Evolutionary conservation across 108 stramenopile species (phyloP).

Genomic region (Aureococcus anophagefferens): DNA sequence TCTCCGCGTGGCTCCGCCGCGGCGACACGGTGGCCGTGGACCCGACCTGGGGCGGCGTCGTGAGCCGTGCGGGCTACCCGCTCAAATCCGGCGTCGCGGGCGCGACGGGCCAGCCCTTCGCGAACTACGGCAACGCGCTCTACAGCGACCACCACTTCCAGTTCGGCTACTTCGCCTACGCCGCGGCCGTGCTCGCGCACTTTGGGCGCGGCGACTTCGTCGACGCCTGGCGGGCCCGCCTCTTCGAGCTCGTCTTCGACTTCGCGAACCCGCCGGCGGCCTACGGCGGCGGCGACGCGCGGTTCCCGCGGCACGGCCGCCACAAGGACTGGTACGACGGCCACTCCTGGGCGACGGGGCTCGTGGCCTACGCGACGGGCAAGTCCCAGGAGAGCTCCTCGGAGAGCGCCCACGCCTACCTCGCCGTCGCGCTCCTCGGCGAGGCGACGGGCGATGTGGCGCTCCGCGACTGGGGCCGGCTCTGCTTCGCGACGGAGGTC

Average conservation of each 20-base stretch:
- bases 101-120: conserved; percentile 10
- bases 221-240: too few species aligned
- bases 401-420: background rate
- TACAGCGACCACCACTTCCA: conserved; percentile 43
- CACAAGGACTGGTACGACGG: conserved; percentile 33
- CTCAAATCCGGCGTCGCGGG: too few species aligned
- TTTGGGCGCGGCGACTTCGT: too few species aligned
- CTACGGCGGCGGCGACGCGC: background rate
- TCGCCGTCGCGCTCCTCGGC: background rate
- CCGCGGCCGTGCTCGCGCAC: background rate
- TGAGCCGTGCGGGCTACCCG: conserved; percentile 15
- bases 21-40: conserved; percentile 25
- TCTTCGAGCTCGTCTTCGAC: conserved; percentile 19
- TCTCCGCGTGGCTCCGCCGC: conserved; percentile 3
- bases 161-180: conserved; percentile 13
- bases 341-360: conserved; percentile 38
- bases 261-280: conserved; percentile 5
- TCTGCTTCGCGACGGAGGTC: background rate
- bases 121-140: conserved; percentile 26
- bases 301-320: conserved; percentile 23
- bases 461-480: background rate
- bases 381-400: background rate
- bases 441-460: background rate
- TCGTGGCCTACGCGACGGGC: conserved; percentile 35
- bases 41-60: conserved; percentile 33